These are phyloP conservation scores for Conticribra weissflogii DNA, from an alignment of 108 stramenopile species.

Conservation along the genomic window DNA sequence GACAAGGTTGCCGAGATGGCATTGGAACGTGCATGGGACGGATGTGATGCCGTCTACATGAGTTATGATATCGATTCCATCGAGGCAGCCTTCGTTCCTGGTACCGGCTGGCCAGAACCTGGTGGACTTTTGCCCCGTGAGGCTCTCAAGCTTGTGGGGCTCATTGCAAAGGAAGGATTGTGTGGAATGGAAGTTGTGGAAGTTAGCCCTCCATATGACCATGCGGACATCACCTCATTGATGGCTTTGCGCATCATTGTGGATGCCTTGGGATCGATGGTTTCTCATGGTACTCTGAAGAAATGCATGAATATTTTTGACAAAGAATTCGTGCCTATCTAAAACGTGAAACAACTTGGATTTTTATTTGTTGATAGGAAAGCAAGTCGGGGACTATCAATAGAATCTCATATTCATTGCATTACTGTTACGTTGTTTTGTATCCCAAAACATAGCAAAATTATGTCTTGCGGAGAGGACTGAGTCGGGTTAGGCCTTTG, in stretches of 20 bases:
- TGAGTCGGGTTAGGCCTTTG: too few relatives aligned
- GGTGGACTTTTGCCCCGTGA: slow-evolving; percentile 85
- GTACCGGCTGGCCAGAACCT: slow-evolving; percentile 86
- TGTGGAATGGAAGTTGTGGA: slow-evolving; percentile 92
- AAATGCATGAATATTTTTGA: slow-evolving; percentile 83
- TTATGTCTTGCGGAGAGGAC: too few relatives aligned
- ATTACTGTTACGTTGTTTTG: too few relatives aligned
- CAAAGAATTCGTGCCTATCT: slow-evolving; percentile 80
- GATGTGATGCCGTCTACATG: slow-evolving; percentile 89
- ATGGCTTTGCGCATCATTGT: slow-evolving; percentile 85
- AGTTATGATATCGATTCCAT: slow-evolving; percentile 90
- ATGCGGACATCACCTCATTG: slow-evolving; percentile 82
- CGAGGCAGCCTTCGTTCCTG: slow-evolving; percentile 89
- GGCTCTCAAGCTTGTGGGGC: slow-evolving; percentile 82
- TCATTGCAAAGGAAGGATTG: slow-evolving; percentile 75
- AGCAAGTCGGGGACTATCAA: too few relatives aligned
- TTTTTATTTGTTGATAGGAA: too few relatives aligned
- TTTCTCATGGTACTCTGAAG: slow-evolving; percentile 80
- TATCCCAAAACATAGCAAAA: too few relatives aligned
- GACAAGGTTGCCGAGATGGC: slow-evolving; percentile 90
- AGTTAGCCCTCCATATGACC: slow-evolving; percentile 87
- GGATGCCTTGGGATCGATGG: slow-evolving; percentile 83
- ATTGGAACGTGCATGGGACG: slow-evolving; percentile 85
- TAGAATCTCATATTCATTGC: too few relatives aligned
- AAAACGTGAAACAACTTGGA: slow-evolving; percentile 29